These are phyloP conservation scores for Otatea glauca DNA, from an alignment of 176 grass and related monocot genomes.

Conservation along the genomic window DNA sequence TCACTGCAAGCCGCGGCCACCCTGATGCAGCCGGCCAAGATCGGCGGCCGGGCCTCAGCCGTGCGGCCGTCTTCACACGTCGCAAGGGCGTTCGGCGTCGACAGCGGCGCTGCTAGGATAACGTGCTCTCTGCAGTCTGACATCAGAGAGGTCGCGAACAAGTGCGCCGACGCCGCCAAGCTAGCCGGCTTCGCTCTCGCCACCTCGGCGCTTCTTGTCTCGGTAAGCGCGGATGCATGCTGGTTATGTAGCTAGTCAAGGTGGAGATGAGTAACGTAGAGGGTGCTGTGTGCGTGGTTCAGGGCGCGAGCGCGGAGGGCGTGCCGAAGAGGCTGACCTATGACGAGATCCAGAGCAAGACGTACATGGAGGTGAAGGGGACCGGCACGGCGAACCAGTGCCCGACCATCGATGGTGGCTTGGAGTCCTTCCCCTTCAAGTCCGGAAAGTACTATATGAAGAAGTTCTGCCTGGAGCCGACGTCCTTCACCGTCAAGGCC, in stretches of 20 bases:
- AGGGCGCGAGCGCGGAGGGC: conserved; percentile 80
- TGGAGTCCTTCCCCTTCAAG: conserved; percentile 73
- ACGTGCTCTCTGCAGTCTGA: conserved; percentile 69
- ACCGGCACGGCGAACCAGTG: conserved; percentile 89
- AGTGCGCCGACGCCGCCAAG: conserved; percentile 63
- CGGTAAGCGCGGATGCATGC: conserved; percentile 39
- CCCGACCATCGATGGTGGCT: conserved; percentile 67
- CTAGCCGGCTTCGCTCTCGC: conserved; percentile 83
- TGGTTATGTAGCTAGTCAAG: background rate
- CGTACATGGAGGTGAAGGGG: conserved; percentile 91
- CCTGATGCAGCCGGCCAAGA: conserved; percentile 82
- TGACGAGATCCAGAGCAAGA: conserved; percentile 90
- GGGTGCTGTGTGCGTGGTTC: background rate
- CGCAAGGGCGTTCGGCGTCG: conserved; percentile 48
- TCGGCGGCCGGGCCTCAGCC: conserved; percentile 46
- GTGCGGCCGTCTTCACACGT: conserved; percentile 44
- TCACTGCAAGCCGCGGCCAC: conserved; percentile 87
- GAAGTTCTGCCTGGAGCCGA: conserved; percentile 87
- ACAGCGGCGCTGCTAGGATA: conserved; percentile 44
- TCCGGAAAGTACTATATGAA: conserved; percentile 79
- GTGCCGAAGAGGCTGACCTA: conserved; percentile 71
- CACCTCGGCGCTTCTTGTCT: conserved; percentile 76
- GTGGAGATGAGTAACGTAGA: background rate
- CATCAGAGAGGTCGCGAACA: conserved; percentile 59
- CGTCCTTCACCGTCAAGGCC: conserved; percentile 86